These are phyloP conservation scores for Chamaecrista fasciculata DNA, from an alignment of 306 rosid species.

Conservation along the genomic window DNA sequence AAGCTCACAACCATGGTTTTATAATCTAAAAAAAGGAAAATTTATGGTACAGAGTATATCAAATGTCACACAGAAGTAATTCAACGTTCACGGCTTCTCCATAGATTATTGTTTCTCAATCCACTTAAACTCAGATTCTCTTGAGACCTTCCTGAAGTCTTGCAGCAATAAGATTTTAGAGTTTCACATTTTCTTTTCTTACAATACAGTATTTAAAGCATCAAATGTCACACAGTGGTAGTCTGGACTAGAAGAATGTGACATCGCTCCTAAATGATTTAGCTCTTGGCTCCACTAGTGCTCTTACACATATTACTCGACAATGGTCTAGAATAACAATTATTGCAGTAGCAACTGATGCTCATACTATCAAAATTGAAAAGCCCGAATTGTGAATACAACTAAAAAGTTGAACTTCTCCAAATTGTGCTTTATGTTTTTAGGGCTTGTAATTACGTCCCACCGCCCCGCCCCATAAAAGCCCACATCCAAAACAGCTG, in stretches of 20 bases:
- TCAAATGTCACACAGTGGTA: constrained; percentile 7
- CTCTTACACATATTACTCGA: too few relatives aligned
- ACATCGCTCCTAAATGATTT: neutral
- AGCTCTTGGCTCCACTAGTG: neutral
- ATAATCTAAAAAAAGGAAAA: neutral
- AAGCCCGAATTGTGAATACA: neutral
- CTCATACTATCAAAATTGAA: neutral
- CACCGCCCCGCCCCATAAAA: too few relatives aligned
- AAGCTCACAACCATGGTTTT: neutral
- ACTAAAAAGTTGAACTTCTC: neutral
- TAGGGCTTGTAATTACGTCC: neutral
- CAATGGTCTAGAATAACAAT: neutral
- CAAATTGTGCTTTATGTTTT: neutral
- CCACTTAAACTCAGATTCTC: neutral
- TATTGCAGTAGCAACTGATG: neutral
- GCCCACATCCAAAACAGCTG: too few relatives aligned
- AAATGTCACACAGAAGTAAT: constrained; percentile 13
- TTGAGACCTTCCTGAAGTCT: neutral
- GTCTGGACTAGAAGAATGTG: neutral
- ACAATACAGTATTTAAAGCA: too few relatives aligned
- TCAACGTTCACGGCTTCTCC: constrained; percentile 11
- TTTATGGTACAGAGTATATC: neutral
- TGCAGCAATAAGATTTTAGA: neutral
- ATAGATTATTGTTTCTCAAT: too few relatives aligned
- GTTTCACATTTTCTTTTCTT: neutral